A percentile compares a stretch with the other conserved stretches of the same genome.
phyloP scores from a whole-genome alignment of 441 rosid species.

The Gossypium trilobum region DNA sequence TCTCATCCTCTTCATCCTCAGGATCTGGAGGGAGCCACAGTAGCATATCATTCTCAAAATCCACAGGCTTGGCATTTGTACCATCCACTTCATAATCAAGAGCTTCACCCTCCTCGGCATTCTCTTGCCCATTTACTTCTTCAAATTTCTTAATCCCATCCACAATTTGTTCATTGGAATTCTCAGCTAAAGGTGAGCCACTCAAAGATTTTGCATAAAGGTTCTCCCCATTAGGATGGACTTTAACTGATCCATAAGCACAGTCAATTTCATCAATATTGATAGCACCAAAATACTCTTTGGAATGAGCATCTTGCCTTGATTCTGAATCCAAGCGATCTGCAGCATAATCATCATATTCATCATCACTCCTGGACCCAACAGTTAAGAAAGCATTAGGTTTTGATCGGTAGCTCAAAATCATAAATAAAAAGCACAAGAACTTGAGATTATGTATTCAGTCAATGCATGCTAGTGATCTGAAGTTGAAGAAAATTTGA shows the following conservation, averaged over 20 bases:
- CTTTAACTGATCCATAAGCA: conserved; percentile 31
- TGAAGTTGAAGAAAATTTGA: neutral
- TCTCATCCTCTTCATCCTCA: conserved; percentile 68
- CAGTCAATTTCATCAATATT: conserved; percentile 31
- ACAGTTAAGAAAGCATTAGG: conserved; percentile 14
- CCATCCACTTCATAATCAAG: conserved; percentile 36
- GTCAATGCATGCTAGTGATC: neutral
- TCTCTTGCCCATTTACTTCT: conserved; percentile 25
- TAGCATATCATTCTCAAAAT: conserved; percentile 52
- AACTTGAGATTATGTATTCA: neutral
- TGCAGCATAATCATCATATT: conserved; percentile 44
- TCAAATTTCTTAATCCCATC: conserved; percentile 27
- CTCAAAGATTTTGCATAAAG: conserved; percentile 21
- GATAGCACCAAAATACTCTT: conserved; percentile 34
- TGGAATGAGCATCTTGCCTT: conserved; percentile 29
- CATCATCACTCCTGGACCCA: conserved; percentile 53
- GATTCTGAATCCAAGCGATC: conserved; percentile 36
- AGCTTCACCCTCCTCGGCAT: conserved; percentile 34
- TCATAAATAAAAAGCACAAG: neutral
- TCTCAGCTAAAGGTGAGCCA: conserved; percentile 29
- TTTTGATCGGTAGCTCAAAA: neutral
- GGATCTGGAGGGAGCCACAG: conserved; percentile 75
- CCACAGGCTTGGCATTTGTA: conserved; percentile 39
- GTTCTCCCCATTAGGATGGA: conserved; percentile 32
- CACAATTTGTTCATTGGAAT: conserved; percentile 27